Evolutionary conservation across 495 filamentous ascomycete species (phyloP), one percentile per base, ranked within the genome.

Genomic region (Daldinia concentrica): DNA sequence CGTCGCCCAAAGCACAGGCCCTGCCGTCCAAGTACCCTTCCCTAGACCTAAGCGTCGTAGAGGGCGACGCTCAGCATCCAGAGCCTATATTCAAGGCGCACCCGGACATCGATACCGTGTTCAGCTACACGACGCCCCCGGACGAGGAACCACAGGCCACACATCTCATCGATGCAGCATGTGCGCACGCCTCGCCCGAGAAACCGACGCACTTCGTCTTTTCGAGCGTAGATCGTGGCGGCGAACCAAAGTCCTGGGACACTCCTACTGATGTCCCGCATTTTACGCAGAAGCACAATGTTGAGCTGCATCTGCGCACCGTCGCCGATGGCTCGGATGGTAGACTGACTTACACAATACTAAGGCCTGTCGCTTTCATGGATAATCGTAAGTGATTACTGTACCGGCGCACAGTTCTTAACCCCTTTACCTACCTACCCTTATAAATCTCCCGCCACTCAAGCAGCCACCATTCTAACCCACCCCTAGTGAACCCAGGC

Each of bases 171-270:
- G 87, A 91, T 61, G 85, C 81, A 9, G 81, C 87, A 2, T 82
- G 36, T 76, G 79, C 50, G 74, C 75, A 48, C 54, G 71, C 76
- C 36, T 17, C 50, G 14, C 52, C 85, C 8, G 76, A 79, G 58
- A 32, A 27, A 22, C 41, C 32, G 15, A 32, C 82, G 48, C 83
- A 87, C 74, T 89, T 92, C 76, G 86, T 92, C 17, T 91, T 91
- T 78, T 83, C 80, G 24, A 89, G 86, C 34, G 89, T 91, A 11
- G 91, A 92, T 68, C 88, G 90, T 19, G 89, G 89, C 57, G 90
- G 89, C 51, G 83, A 87, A 29, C 77, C 78, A 1, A 71, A 68
- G 62, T 87, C 83, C 58, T 84, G 82, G 72, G 69, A 80, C 15
- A 89, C 85, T 66, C 84, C 86, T 9, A 91, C 91, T 1, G 68